phyloP scores from a whole-genome alignment of 2,329 filamentous ascomycete genomes.

The Ophiostoma angusticollis region DNA sequence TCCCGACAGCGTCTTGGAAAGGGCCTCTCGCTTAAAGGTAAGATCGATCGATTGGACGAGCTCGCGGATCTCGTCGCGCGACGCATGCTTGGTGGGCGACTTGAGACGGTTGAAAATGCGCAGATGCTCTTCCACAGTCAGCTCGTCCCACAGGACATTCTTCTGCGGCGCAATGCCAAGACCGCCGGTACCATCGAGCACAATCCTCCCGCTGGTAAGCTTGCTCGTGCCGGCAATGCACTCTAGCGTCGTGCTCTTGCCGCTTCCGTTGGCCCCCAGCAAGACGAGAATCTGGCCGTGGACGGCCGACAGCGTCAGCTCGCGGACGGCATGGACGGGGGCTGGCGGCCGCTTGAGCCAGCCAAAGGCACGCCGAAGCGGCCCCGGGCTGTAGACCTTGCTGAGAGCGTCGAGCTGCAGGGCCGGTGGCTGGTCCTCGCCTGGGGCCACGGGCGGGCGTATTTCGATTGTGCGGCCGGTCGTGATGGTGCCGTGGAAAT shows the following conservation, averaged over 20 bases:
- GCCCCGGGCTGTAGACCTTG: slow-evolving; percentile 62
- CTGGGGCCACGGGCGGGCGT: slow-evolving; percentile 18
- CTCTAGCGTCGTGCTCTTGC: slow-evolving; percentile 82
- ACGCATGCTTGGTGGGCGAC: slow-evolving; percentile 41
- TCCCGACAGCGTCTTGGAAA: slow-evolving; percentile 68
- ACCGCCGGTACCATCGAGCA: slow-evolving; percentile 63
- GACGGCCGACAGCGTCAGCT: slow-evolving; percentile 56
- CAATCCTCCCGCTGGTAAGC: slow-evolving; percentile 63
- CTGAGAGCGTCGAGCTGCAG: slow-evolving; percentile 62
- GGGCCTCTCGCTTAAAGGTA: slow-evolving; percentile 56
- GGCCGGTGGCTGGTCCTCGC: slow-evolving; percentile 28
- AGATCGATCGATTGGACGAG: slow-evolving; percentile 64
- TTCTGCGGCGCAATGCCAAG: slow-evolving; percentile 84
- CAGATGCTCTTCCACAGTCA: slow-evolving; percentile 79
- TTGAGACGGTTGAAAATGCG: slow-evolving; percentile 76
- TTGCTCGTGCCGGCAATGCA: slow-evolving; percentile 73
- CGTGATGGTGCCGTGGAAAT: slow-evolving; percentile 61
- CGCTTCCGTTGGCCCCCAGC: slow-evolving; percentile 78
- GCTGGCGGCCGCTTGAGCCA: slow-evolving; percentile 38
- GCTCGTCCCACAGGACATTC: slow-evolving; percentile 84
- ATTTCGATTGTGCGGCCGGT: slow-evolving; percentile 41
- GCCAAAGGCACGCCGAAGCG: slow-evolving; percentile 41
- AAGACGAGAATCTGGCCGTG: slow-evolving; percentile 77
- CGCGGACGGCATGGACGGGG: slow-evolving; percentile 66
- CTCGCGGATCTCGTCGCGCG: slow-evolving; percentile 43